Evolutionary conservation across 1,139 yeast species (phyloP).

Genomic region (Zygosaccharomyces pseudobailii): DNA sequence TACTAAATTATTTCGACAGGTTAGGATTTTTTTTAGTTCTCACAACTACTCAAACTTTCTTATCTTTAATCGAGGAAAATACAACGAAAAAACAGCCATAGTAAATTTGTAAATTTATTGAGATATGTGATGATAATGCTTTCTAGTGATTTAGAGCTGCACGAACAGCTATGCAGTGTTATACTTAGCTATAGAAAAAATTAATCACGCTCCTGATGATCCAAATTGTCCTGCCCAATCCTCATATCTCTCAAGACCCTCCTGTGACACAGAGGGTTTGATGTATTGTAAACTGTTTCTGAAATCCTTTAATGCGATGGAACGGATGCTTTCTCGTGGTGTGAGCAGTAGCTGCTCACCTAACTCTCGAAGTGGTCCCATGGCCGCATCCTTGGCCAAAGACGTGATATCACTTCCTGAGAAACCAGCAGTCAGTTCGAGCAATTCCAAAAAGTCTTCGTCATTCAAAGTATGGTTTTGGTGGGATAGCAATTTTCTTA

Average conservation of each 20-base stretch:
- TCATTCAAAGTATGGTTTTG: constrained; percentile 72
- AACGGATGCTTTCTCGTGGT: constrained; percentile 79
- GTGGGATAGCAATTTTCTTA: constrained; percentile 61
- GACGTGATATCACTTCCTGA: constrained; percentile 96
- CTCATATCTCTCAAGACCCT: constrained; percentile 74
- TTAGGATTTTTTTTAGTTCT: too few species aligned
- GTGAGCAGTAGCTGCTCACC: constrained; percentile 86
- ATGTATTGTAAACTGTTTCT: constrained; percentile 72
- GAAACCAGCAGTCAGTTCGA: constrained; percentile 68
- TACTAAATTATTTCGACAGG: too few species aligned
- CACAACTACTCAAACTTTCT: too few species aligned
- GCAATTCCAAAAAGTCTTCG: constrained; percentile 55
- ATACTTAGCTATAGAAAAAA: background rate
- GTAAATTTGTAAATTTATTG: background rate
- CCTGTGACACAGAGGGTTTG: constrained; percentile 85
- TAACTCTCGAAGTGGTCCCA: constrained; percentile 90
- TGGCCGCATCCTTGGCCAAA: constrained; percentile 94
- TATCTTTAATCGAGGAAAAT: too few species aligned
- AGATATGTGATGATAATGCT: background rate
- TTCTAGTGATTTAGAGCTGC: background rate
- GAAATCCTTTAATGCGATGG: constrained; percentile 74
- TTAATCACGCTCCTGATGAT: constrained; percentile 70
- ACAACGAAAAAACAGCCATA: too few species aligned
- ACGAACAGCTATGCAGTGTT: background rate
- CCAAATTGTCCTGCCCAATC: constrained; percentile 91